Conservation (phyloP, 306 rosid species). For the Senna tora region DNA sequence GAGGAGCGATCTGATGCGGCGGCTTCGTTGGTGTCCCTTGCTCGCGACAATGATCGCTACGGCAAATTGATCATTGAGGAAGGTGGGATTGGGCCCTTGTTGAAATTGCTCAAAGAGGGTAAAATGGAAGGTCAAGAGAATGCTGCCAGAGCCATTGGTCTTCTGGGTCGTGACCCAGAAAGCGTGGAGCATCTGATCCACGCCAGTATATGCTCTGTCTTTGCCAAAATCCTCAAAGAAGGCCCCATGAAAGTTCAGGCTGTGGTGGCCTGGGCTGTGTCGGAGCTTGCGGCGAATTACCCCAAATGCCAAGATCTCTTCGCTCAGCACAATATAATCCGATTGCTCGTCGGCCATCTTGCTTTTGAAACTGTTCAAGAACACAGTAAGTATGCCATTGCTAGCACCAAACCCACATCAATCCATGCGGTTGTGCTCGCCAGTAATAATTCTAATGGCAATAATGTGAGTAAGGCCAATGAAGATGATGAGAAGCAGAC, state of each 20-base stretch:
- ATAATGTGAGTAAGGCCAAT: slow-evolving; percentile 13
- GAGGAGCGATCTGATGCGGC: slow-evolving; percentile 87
- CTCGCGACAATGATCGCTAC: slow-evolving; percentile 72
- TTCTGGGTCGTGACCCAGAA: slow-evolving; percentile 77
- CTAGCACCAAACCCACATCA: slow-evolving; percentile 62
- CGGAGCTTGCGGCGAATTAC: slow-evolving; percentile 68
- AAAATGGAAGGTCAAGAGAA: slow-evolving; percentile 76
- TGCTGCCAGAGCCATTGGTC: slow-evolving; percentile 77
- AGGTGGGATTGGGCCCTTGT: slow-evolving; percentile 73
- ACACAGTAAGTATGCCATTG: slow-evolving; percentile 79
- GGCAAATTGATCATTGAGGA: slow-evolving; percentile 83
- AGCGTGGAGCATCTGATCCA: slow-evolving; percentile 73
- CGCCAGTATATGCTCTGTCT: slow-evolving; percentile 69
- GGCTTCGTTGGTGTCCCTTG: slow-evolving; percentile 77
- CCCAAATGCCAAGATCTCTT: slow-evolving; percentile 88
- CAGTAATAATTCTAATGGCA: slow-evolving; percentile 38
- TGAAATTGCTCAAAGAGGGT: slow-evolving; percentile 77
- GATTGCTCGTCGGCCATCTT: slow-evolving; percentile 82
- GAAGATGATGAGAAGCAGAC: slow-evolving; percentile 42
- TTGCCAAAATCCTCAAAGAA: slow-evolving; percentile 75
- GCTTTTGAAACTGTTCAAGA: slow-evolving; percentile 91
- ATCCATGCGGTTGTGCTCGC: slow-evolving; percentile 83
- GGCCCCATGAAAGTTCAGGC: slow-evolving; percentile 88
- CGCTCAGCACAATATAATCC: slow-evolving; percentile 76
- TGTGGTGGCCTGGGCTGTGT: slow-evolving; percentile 76